Evolutionary conservation across 2,329 filamentous ascomycete genomes (phyloP), one percentile per base, ranked within the genome.

Genomic region (Nemania serpens): DNA sequence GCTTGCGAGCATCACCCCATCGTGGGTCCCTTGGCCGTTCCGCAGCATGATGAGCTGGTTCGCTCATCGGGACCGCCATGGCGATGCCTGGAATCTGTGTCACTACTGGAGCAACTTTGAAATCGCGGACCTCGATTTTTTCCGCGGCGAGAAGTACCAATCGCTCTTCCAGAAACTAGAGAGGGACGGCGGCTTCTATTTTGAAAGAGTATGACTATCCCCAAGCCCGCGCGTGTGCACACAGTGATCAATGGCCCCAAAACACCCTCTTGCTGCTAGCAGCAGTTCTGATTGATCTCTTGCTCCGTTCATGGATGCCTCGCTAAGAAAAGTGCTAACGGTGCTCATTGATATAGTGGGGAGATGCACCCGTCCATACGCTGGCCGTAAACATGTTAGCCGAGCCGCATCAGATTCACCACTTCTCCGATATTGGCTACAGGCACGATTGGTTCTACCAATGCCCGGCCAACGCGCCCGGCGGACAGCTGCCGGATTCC

Each of bases 61-160:
- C 46, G 70, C 75, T 13, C 74, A 79, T 61, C 74, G 75, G 47
- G 75, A 79, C 59, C 64, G 68, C 5, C 59, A 72, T 33, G 78
- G 78, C 15, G 78, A 80, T 61, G 62, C 67, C 17, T 80, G 78
- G 78, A 80, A 75, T 65, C 65, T 75, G 33, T 80, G 78, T 61
- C 78, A 80, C 59, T 80, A 80, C 64, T 80, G 78, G 78, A 79
- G 76, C 59, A 80, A 80, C 56, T 80, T 80, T 53, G 78, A 80
- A 66, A 80, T 80, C 60, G 78, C 77, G 22, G 73, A 78, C 56
- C 72, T 80, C 61, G 77, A 79, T 55, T 79, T 79, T 57, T 80
- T 79, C 68, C 73, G 78, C 11, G 69, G 73, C 20, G 67, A 68
- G 29, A 69, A 70, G 46, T 80, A 80, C 58, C 77, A 78, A 62